Conservation (phyloP, 306 rosid species). For the Begonia fuchsioides region DNA sequence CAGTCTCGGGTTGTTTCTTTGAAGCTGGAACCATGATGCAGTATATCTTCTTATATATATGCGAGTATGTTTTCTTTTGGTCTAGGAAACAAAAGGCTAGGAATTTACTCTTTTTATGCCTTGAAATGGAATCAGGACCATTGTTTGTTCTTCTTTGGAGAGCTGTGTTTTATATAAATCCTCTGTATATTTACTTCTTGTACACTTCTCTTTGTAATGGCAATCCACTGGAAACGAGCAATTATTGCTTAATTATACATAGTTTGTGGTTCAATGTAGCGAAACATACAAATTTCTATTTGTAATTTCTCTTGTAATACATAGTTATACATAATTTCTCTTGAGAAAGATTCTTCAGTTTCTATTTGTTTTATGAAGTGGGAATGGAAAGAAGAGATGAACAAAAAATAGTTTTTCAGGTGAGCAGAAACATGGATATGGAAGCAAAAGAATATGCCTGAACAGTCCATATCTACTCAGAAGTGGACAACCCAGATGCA, state of each 20-base stretch:
- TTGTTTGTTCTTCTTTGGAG: constrained; percentile 43
- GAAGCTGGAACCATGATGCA: constrained; percentile 86
- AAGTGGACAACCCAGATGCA: too few relatives aligned
- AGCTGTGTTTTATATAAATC: constrained; percentile 35
- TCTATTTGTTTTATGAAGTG: too few relatives aligned
- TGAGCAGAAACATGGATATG: too few relatives aligned
- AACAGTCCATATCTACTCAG: too few relatives aligned
- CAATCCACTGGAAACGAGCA: constrained; percentile 11
- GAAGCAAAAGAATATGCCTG: too few relatives aligned
- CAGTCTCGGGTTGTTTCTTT: constrained; percentile 96
- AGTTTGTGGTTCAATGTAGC: not conserved
- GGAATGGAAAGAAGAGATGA: too few relatives aligned
- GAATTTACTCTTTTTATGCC: constrained; percentile 19
- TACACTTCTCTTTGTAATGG: constrained; percentile 8
- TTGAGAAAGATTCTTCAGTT: too few relatives aligned
- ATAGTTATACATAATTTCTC: too few relatives aligned
- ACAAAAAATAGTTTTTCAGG: too few relatives aligned
- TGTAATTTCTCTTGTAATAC: too few relatives aligned
- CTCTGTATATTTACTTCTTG: too few relatives aligned
- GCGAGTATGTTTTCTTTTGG: constrained; percentile 13
- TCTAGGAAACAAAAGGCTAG: constrained; percentile 59
- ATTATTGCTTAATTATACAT: constrained; percentile 1
- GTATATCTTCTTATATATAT: constrained; percentile 43
- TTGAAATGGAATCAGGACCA: constrained; percentile 13
- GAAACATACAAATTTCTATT: too few relatives aligned